Evolutionary conservation across 2,329 filamentous ascomycete genomes (phyloP), one percentile per base, ranked within the genome.

Genomic region (Exophiala aquamarina): DNA sequence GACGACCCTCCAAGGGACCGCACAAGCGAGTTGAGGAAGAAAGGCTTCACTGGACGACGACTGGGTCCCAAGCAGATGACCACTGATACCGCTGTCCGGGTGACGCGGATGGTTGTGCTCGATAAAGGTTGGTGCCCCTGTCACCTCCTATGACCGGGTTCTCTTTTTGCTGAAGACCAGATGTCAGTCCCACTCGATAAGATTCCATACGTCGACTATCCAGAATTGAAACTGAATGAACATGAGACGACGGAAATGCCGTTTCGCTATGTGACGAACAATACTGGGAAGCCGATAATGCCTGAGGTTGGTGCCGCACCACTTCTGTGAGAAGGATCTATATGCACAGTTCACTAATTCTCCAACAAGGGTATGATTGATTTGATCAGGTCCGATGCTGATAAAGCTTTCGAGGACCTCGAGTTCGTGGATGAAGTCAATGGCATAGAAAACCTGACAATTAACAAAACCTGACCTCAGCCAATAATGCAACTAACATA

Each of bases 211-310:
- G 68, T 93, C 26, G 91, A 97, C 65, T 84, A 88, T 62, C 93
- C 93, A 0, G 92, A 97, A 64, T 79, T 98, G 63, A 84, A 84
- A 63, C 86, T 97, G 66, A 89, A 88, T 66, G 84, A 93, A 65
- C 85, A 95, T 63, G 93, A 98, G 71, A 93, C 87, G 66, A 95
- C 91, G 0, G 79, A 95, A 68, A 97, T 98, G 93, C 93, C 93
- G 1, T 98, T 98, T 70, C 88, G 93, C 58, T 98, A 98, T 65
- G 91, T 98, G 41, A 85, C 81, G 63, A 84, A 79, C 41, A 72
- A 80, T 9, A 74, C 87, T 47, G 89, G 87, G 35, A 76, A 88
- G 58, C 89, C 91, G 1, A 83, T 96, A 49, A 95, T 98, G 90
- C 93, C 93, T 17, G 78, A 87, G 73, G 91, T 95, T 70, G 71